These are phyloP conservation scores for Mycotypha africana DNA, from an alignment of 371 early-diverging fungal genomes.

Conservation along the genomic window DNA sequence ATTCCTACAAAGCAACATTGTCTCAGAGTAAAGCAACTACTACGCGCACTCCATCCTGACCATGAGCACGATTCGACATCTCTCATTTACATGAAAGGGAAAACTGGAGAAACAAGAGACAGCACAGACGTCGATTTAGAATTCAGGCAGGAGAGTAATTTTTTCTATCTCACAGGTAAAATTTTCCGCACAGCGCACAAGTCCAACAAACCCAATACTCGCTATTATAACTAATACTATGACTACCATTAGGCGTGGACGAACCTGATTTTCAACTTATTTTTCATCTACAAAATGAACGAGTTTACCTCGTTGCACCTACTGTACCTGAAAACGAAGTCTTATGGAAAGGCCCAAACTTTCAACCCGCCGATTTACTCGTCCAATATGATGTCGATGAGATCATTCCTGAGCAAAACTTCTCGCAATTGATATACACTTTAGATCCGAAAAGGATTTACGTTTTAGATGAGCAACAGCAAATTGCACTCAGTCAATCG, in stretches of 20 bases:
- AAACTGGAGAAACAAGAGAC: slow-evolving; percentile 25
- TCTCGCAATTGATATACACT: slow-evolving; percentile 19
- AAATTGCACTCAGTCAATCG: not conserved
- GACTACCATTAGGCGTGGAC: slow-evolving; percentile 31
- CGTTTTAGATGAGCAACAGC: slow-evolving; percentile 12
- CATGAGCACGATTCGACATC: not conserved
- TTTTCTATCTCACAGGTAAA: slow-evolving; percentile 48
- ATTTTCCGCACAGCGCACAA: no score
- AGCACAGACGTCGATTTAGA: slow-evolving; percentile 43
- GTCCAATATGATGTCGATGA: slow-evolving; percentile 39
- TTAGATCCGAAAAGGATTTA: slow-evolving; percentile 21
- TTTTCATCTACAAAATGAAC: slow-evolving; percentile 26
- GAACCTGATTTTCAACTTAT: slow-evolving; percentile 44
- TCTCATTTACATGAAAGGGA: slow-evolving; percentile 28
- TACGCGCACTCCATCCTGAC: no score
- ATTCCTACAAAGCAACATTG: slow-evolving; percentile 29
- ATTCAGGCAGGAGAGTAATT: slow-evolving; percentile 52
- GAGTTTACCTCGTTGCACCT: slow-evolving; percentile 38
- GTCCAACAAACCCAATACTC: no score
- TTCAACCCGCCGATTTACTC: slow-evolving; percentile 18
- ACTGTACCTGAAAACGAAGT: slow-evolving; percentile 30
- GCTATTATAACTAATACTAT: no score
- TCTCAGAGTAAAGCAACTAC: slow-evolving; percentile 15
- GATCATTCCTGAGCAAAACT: slow-evolving; percentile 27
- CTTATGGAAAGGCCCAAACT: slow-evolving; percentile 44